Base-by-base conservation (phyloP, 345 rosid genomes). In the Hibiscus tridactylites region DNA sequence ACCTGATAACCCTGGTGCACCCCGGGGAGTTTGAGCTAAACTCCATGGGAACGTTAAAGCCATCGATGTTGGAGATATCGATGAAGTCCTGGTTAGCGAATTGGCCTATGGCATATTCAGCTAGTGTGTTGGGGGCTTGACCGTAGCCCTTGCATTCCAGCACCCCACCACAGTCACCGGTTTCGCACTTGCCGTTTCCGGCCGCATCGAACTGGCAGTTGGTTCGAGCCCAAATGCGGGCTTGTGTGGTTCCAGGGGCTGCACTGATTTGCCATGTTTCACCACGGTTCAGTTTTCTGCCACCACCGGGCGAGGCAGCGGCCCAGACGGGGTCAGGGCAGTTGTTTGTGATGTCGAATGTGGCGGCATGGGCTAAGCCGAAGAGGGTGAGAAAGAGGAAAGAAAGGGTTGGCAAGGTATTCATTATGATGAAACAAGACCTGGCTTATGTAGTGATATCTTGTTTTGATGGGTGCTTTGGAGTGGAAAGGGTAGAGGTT, bases 291-390 rank as follows among this genome's bases (percentile, higher is more conserved):
- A 65, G 4, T 65, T 17, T 44, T 46, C 17, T 21, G 12, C 54
- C 70, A 24, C 37, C 70, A 12, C 70, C 70, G 0, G 70, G 37
- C 10, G 1, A 8, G 3, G 70, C 19, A 3, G 54, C 70, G 6
- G 70, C 70, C 70, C 54, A 65, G 54, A 65, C 70, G 19, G 70
- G 44, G 56, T 44, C 21, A 65, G 70, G 70, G 35, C 70, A 65
- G 54, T 65, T 65, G 19, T 65, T 65, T 46, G 12, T 21, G 53
- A 65, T 65, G 26, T 65, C 70, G 15, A 65, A 65, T 44, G 70
- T 65, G 54, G 70, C 56, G 1, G 70, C 70, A 46, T 65, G 33
- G 56, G 70, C 70, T 12, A 44, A 21, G 35, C 70, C 9, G 6
- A 46, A 12, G 53, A 65, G 54, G 54, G 35, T 24, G 11, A 65